Conservation (phyloP, 768 basidiomycete species). For the Sporobolomyces phaffii region DNA sequence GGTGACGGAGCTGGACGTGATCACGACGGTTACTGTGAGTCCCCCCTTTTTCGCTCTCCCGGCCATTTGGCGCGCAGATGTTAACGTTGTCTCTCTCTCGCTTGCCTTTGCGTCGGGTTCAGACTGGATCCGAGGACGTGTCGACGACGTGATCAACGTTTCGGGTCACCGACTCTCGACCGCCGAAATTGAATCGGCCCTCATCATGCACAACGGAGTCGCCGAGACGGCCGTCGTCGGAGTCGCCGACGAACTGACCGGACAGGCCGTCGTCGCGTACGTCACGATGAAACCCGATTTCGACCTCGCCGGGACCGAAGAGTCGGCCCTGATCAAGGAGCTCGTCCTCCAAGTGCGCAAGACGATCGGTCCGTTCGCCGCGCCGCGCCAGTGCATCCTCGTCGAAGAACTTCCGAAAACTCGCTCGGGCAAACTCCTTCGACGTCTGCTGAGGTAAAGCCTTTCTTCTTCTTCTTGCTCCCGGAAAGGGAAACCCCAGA, state of each 20-base stretch:
- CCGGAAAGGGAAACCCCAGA: constrained; percentile 45
- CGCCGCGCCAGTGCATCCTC: constrained; percentile 51
- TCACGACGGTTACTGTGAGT: constrained; percentile 71
- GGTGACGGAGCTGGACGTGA: constrained; percentile 94
- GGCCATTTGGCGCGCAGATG: not conserved
- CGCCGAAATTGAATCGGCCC: constrained; percentile 93
- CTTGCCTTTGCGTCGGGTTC: no score
- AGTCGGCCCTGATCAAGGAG: constrained; percentile 70
- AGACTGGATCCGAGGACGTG: constrained; percentile 89
- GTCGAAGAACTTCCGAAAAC: constrained; percentile 85
- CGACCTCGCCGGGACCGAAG: constrained; percentile 63
- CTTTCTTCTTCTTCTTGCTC: not conserved
- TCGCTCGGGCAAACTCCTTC: constrained; percentile 93
- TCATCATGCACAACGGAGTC: constrained; percentile 89
- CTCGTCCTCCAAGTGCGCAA: constrained; percentile 91
- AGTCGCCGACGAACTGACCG: constrained; percentile 71
- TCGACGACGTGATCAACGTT: constrained; percentile 90
- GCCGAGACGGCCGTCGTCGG: constrained; percentile 95
- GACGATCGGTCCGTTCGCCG: constrained; percentile 94
- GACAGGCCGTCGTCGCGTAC: constrained; percentile 89
- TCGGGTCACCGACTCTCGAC: constrained; percentile 95
- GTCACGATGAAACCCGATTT: constrained; percentile 95
- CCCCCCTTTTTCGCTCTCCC: not conserved
- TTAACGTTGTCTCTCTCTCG: no score
- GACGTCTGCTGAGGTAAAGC: constrained; percentile 62